These are phyloP conservation scores for Fistulifera pelliculosa DNA, from an alignment of 108 stramenopile species.

Conservation along the genomic window DNA sequence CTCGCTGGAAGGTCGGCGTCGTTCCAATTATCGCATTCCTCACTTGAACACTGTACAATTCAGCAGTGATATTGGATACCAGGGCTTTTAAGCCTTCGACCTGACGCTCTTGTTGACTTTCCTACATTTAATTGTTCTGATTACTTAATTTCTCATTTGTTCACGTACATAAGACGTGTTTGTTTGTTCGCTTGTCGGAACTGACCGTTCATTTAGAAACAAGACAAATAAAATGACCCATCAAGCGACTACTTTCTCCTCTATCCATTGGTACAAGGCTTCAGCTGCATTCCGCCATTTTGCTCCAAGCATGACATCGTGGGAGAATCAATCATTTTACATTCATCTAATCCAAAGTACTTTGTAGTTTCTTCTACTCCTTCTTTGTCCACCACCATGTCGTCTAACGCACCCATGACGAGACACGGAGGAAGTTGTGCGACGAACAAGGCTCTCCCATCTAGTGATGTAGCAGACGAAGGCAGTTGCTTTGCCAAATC, in stretches of 20 bases:
- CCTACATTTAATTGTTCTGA: too few relatives aligned
- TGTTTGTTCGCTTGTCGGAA: too few relatives aligned
- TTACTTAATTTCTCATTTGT: too few relatives aligned
- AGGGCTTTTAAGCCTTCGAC: too few relatives aligned
- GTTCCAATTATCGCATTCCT: too few relatives aligned
- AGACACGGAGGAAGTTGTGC: conserved; percentile 33
- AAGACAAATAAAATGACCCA: too few relatives aligned
- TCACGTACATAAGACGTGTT: too few relatives aligned
- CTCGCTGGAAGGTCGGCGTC: too few relatives aligned
- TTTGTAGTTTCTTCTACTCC: conserved; percentile 46
- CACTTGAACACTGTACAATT: too few relatives aligned
- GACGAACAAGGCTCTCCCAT: conserved; percentile 29
- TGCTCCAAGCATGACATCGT: conserved; percentile 66
- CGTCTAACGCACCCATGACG: conserved; percentile 49
- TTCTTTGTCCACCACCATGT: conserved; percentile 56
- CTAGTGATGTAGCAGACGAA: conserved; percentile 8
- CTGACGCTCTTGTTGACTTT: too few relatives aligned
- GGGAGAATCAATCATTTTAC: conserved; percentile 46
- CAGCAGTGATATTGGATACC: too few relatives aligned
- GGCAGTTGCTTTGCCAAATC: conserved; percentile 40
- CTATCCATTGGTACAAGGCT: conserved; percentile 29
- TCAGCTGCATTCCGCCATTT: conserved; percentile 44
- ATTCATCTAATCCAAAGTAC: conserved; percentile 36
- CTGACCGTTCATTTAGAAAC: too few relatives aligned
- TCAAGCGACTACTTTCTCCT: conserved; percentile 12